A percentile compares a stretch with the other conserved stretches of the same genome.
Conservation (phyloP, 2,329 filamentous ascomycete genomes). For the Raffaelea albimanens region DNA sequence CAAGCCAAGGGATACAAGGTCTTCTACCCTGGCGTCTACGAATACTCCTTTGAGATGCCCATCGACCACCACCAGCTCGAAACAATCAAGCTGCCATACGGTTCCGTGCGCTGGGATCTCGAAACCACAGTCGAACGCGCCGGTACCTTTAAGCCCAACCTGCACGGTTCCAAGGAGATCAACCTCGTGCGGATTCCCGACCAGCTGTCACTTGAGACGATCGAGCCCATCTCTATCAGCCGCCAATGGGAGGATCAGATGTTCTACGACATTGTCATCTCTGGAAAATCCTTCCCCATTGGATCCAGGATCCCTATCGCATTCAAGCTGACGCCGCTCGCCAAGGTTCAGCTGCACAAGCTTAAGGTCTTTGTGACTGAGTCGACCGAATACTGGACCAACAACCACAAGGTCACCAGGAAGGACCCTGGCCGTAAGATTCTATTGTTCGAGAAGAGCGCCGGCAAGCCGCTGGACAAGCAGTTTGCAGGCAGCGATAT, state of each 20-base stretch:
- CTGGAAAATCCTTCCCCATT: slow-evolving; percentile 87
- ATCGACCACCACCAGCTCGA: slow-evolving; percentile 84
- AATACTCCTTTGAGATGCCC: slow-evolving; percentile 73
- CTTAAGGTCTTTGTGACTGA: slow-evolving; percentile 89
- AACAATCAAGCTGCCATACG: slow-evolving; percentile 78
- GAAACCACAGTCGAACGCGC: slow-evolving; percentile 78
- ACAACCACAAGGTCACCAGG: slow-evolving; percentile 73
- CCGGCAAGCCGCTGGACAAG: slow-evolving; percentile 65
- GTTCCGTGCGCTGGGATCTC: slow-evolving; percentile 79
- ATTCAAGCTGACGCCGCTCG: slow-evolving; percentile 85
- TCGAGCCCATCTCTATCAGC: slow-evolving; percentile 88
- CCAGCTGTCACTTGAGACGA: slow-evolving; percentile 79
- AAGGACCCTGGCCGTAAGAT: slow-evolving; percentile 80
- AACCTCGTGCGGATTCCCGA: slow-evolving; percentile 76
- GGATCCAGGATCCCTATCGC: slow-evolving; percentile 84
- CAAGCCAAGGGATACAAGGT: slow-evolving; percentile 70
- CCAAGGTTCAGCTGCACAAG: slow-evolving; percentile 87
- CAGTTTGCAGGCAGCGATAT: slow-evolving; percentile 69
- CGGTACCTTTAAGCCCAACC: slow-evolving; percentile 81
- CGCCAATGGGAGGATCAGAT: slow-evolving; percentile 92
- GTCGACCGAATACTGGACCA: slow-evolving; percentile 84
- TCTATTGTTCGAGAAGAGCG: slow-evolving; percentile 77
- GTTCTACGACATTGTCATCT: slow-evolving; percentile 93
- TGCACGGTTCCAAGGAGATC: slow-evolving; percentile 75
- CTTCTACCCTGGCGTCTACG: slow-evolving; percentile 64